These are phyloP conservation scores for Abortiporus biennis DNA, from an alignment of 1,284 basidiomycete species.

Conservation along the genomic window DNA sequence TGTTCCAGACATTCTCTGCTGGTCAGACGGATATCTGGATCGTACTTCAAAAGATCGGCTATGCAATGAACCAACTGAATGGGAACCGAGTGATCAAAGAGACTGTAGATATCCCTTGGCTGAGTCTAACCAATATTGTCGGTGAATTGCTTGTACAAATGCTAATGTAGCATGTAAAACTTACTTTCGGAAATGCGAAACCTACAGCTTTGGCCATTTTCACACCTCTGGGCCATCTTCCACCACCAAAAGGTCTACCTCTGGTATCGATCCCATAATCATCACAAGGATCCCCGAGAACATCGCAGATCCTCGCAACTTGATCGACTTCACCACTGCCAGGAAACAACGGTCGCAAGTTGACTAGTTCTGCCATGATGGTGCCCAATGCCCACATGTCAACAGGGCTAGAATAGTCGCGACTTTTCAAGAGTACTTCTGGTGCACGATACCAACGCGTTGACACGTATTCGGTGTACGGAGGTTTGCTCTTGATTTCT, in stretches of 20 bases:
- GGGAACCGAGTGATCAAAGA: constrained; percentile 81
- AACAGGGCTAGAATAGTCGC: constrained; percentile 93
- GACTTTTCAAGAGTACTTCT: constrained; percentile 88
- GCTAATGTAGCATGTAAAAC: constrained; percentile 14
- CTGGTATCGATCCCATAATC: constrained; percentile 78
- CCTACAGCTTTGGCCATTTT: constrained; percentile 83
- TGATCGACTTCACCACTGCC: constrained; percentile 96
- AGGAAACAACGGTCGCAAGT: constrained; percentile 95
- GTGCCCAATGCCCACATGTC: constrained; percentile 99
- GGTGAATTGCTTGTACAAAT: constrained; percentile 10
- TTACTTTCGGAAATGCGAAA: constrained; percentile 87
- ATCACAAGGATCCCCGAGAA: constrained; percentile 87
- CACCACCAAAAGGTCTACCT: constrained; percentile 76
- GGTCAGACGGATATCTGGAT: constrained; percentile 82
- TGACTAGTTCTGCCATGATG: constrained; percentile 95
- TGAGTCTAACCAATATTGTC: constrained; percentile 48
- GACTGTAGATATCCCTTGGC: constrained; percentile 70
- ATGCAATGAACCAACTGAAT: constrained; percentile 88
- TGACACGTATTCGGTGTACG: constrained; percentile 98
- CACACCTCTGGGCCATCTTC: constrained; percentile 81
- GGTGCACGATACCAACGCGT: constrained; percentile 99
- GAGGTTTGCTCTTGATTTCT: constrained; percentile 84
- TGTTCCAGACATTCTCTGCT: constrained; percentile 86
- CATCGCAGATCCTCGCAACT: constrained; percentile 83
- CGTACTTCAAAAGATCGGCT: constrained; percentile 86